Evolutionary conservation across 352 stramenopile genomes (phyloP), one percentile per base, ranked within the genome.

Genomic region (Pythium coloratum): DNA sequence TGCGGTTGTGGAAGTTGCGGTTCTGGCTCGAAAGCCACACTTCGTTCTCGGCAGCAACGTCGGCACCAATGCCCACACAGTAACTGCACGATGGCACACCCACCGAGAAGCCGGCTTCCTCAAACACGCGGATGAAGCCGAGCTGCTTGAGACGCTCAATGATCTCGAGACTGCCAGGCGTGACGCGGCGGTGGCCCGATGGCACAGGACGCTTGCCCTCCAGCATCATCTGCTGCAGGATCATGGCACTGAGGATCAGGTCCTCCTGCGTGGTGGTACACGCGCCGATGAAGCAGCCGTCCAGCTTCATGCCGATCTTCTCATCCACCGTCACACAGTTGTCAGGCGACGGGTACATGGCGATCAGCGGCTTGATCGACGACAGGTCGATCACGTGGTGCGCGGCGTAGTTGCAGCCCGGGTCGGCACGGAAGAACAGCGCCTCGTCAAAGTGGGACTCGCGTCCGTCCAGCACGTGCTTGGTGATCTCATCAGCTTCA

Each of bases 1-100:
- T 94, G 44, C 86, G 86, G 71, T 94, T 94, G 64, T 81, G 84
- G 69, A 91, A 94, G 78, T 94, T 94, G 56, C 86, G 84, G 79
- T 94, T 94, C 72, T 94, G 86, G 47, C 80, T 90, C 26, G 77
- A 89, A 26, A 94, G 80, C 86, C 86, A 94, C 58, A 94, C 86
- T 40, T 94, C 86, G 62, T 68, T 73, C 50, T 91, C 84, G 0
- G 72, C 83, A 12, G 86, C 86, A 0, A 94, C 86, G 59, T 94
- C 86, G 13, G 86, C 86, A 32, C 81, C 86, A 64, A 94, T 94
- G 16, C 86, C 86, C 7, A 94, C 82, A 62, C 86, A 94, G 77
- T 90, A 94, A 57, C 81, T 91, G 79, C 86, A 94, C 53, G 79
- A 80, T 1, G 86, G 86, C n/a, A 88, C 76, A 20, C 84, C 86